Evolutionary conservation across 441 rosid genomes (phyloP), one percentile per base, ranked within the genome.

Genomic region (Gossypium schwendimanii): DNA sequence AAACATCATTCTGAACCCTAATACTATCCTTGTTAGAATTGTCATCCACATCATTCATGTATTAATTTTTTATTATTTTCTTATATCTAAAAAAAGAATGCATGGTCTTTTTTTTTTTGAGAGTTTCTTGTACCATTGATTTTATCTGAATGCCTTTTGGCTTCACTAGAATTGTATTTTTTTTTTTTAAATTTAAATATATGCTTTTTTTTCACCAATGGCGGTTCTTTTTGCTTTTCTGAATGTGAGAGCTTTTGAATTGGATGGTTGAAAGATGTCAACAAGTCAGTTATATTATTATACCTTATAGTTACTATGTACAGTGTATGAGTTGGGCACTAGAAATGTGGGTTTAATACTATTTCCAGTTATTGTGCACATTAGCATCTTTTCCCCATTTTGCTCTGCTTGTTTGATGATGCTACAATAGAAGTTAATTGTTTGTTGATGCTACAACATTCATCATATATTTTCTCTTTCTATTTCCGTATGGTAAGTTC

Each of bases 1-100:
- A 24, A 59, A 71, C 55, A 23, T 44, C 26, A 71, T 24, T 58
- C 2, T 71, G 45, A 71, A 24, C 74, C 65, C 12, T 23, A 44
- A n/a, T 2, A 9, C 54, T 23, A 39, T 10, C 54, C 10, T 1
- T 57, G 9, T 71, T 44, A 59, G 55, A 59, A 53, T 47, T 23
- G 15, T 59, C 39, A 50, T 58, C 44, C 18, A 21, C 73, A 14
- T 39, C 23, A 21, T 31, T 39, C n/a, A 5, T 50, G 44, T 8
- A 7, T 69, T 23, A 15, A 31, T 53, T 26, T 28, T 69, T 33
- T 24, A 49, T 67, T 28, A 70, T 20, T 28, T 9, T 69, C 45
- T 36, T 26, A 23, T 11, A 50, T 36, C 33, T 36, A 20, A 14
- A 36, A 39, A 70, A 21, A 14, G 36, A 26, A 21, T 6, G 33